Conservation (phyloP, 2,329 filamentous ascomycete species). For the Phialophora verrucosa region DNA sequence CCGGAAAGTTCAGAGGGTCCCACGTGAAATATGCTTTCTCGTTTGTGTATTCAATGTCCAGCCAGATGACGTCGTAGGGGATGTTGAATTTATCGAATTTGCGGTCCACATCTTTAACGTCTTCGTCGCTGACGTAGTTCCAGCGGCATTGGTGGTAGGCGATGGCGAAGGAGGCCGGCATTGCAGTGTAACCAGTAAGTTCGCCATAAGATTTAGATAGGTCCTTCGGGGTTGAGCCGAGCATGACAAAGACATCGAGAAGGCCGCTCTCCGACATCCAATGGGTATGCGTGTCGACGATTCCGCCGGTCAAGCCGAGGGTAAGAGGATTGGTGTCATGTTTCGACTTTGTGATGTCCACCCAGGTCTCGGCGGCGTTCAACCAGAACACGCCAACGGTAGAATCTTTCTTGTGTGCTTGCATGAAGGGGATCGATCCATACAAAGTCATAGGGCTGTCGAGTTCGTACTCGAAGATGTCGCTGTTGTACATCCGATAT, state of each 20-base stretch:
- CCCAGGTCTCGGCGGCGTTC: conserved; percentile 95
- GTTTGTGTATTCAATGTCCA: conserved; percentile 97
- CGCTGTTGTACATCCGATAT: conserved; percentile 92
- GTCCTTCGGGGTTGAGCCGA: conserved; percentile 84
- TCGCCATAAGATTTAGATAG: conserved; percentile 83
- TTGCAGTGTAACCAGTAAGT: conserved; percentile 86
- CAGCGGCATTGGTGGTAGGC: conserved; percentile 97
- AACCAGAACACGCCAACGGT: conserved; percentile 97
- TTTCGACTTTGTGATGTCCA: conserved; percentile 87
- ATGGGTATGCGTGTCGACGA: conserved; percentile 81
- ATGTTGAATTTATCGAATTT: conserved; percentile 96
- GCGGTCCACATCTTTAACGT: conserved; percentile 93
- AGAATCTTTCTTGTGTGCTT: conserved; percentile 90
- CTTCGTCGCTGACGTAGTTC: conserved; percentile 98
- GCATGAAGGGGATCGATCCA: conserved; percentile 96
- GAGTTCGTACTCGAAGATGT: conserved; percentile 97
- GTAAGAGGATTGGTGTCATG: conserved; percentile 75
- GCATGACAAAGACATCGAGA: conserved; percentile 91
- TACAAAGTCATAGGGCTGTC: conserved; percentile 99
- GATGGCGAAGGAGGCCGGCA: conserved; percentile 90
- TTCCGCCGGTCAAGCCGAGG: conserved; percentile 71
- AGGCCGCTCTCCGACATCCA: conserved; percentile 95
- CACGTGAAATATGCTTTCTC: conserved; percentile 98
- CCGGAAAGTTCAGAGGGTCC: conserved; percentile 85
- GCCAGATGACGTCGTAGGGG: conserved; percentile 98